Evolutionary conservation across 306 rosid genomes (phyloP).

Genomic region (Citrullus amarus): DNA sequence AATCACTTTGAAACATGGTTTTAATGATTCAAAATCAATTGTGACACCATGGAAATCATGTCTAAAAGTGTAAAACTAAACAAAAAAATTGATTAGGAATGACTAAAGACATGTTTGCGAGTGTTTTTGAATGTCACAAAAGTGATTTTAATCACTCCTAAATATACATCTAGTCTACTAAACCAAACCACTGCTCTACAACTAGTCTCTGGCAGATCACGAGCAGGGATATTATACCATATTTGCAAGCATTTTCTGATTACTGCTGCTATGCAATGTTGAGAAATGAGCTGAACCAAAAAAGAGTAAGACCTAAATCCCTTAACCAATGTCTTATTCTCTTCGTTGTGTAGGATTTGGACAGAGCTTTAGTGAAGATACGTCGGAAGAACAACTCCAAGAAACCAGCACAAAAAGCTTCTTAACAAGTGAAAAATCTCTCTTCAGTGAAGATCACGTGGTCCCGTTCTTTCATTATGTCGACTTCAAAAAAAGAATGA

Average conservation of each 20-base stretch:
- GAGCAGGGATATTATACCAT: not conserved
- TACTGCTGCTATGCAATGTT: not conserved
- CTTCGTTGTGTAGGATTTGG: conserved; percentile 48
- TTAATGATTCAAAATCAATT: no score
- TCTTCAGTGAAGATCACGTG: not conserved
- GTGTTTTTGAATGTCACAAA: not conserved
- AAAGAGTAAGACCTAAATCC: not conserved
- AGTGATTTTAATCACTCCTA: not conserved
- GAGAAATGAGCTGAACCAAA: not conserved
- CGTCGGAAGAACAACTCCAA: conserved; percentile 78
- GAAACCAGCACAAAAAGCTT: conserved; percentile 39
- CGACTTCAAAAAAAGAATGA: not conserved
- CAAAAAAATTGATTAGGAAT: not conserved
- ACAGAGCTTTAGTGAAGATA: conserved; percentile 67
- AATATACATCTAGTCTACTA: not conserved
- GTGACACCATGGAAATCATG: no score
- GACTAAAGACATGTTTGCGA: not conserved
- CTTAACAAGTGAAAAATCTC: not conserved
- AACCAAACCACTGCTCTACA: not conserved
- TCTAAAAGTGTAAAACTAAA: no score
- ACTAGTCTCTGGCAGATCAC: not conserved
- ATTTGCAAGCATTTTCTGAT: not conserved
- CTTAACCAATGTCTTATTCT: not conserved
- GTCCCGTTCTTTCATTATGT: not conserved
- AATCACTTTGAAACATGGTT: no score